phyloP scores from a whole-genome alignment of 1,139 yeast species.

The Hansenula sp. region DNA sequence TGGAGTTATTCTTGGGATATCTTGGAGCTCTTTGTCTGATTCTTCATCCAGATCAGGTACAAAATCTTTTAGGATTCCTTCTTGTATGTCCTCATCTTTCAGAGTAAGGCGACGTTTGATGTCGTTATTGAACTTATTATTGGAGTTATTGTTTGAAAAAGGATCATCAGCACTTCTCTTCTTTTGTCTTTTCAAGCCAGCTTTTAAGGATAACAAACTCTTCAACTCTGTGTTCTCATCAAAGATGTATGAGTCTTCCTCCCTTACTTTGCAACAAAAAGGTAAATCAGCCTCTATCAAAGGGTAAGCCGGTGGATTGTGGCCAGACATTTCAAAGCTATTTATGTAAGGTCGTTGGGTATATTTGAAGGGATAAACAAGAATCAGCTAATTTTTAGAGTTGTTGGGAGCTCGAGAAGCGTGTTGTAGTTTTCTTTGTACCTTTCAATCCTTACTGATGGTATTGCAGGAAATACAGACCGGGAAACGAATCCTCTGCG shows the following conservation, averaged over 20 bases:
- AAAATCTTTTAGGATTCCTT: not conserved
- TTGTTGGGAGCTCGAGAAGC: too few relatives aligned
- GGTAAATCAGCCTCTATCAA: constrained; percentile 16
- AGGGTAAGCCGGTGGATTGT: constrained; percentile 20
- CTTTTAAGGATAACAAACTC: constrained; percentile 3
- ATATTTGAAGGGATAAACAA: not conserved
- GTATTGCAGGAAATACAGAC: too few relatives aligned
- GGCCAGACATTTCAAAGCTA: constrained; percentile 3
- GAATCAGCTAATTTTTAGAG: too few relatives aligned
- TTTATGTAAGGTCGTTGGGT: not conserved
- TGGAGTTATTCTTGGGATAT: not conserved
- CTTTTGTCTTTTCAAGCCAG: constrained; percentile 6
- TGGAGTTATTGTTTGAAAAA: constrained; percentile 3
- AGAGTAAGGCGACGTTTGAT: constrained; percentile 15
- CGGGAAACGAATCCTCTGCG: too few relatives aligned
- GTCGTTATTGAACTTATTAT: constrained; percentile 10
- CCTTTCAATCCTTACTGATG: too few relatives aligned
- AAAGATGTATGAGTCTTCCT: constrained; percentile 9
- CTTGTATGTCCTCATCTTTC: constrained; percentile 11
- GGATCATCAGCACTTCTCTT: constrained; percentile 19
- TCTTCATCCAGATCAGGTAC: not conserved
- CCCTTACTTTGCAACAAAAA: constrained; percentile 14
- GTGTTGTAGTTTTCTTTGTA: too few relatives aligned
- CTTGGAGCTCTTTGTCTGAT: not conserved
- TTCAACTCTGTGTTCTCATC: constrained; percentile 7